phyloP scores from a whole-genome alignment of 495 filamentous ascomycete genomes.

The Aspergillus leporis region DNA sequence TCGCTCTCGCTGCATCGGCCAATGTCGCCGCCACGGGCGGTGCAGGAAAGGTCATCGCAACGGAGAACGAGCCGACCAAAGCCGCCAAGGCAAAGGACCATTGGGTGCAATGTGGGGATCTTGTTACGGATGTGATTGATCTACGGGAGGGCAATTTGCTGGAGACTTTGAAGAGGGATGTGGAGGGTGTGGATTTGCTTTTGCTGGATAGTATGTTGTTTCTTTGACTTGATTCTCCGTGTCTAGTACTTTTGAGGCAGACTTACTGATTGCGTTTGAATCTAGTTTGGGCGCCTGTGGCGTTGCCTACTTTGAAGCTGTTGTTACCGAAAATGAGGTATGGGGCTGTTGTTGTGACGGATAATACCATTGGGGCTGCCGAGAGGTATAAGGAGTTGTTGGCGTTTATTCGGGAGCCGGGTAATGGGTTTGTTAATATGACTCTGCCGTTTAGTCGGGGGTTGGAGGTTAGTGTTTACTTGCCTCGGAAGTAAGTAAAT shows the following conservation, averaged over 20 bases:
- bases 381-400: constrained; percentile 40
- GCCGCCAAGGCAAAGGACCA: constrained; percentile 44
- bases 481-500: constrained; percentile 7
- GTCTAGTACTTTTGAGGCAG: background rate
- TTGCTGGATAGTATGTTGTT: constrained; percentile 55
- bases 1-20: constrained; percentile 52
- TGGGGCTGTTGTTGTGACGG: constrained; percentile 52
- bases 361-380: constrained; percentile 43
- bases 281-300: constrained; percentile 54
- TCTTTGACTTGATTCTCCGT: background rate
- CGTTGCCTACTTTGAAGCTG: constrained; percentile 49
- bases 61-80: constrained; percentile 56
- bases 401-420: constrained; percentile 22
- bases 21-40: constrained; percentile 17
- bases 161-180: constrained; percentile 46
- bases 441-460: constrained; percentile 15
- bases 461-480: constrained; percentile 16
- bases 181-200: constrained; percentile 53
- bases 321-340: constrained; percentile 43
- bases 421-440: constrained; percentile 13
- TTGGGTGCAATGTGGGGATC: constrained; percentile 48
- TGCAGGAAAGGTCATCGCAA: constrained; percentile 53
- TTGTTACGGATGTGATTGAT: constrained; percentile 48
- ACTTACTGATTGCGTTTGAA: constrained; percentile 2
- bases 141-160: constrained; percentile 56